These are phyloP conservation scores for Symbiodinium pilosum DNA, from an alignment of 73 alveolate species.

Conservation along the genomic window DNA sequence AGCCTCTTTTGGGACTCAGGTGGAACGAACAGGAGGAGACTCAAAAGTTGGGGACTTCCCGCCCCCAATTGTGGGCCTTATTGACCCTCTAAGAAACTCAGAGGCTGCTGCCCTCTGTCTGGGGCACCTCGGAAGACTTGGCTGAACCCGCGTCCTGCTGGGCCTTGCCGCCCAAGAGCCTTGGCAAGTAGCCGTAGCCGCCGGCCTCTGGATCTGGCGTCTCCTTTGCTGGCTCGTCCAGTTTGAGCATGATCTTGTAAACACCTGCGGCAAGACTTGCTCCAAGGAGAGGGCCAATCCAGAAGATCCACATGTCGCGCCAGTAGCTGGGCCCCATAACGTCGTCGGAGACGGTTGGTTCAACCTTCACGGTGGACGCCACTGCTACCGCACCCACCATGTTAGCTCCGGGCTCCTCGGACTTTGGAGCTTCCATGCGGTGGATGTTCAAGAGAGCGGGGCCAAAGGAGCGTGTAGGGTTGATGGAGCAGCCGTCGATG, in stretches of 20 bases:
- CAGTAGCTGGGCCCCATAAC: constrained; percentile 44
- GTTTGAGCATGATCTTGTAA: constrained; percentile 17
- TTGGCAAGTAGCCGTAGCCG: too few relatives aligned
- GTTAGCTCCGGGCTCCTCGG: constrained; percentile 12
- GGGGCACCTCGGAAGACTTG: too few relatives aligned
- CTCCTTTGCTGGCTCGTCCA: constrained; percentile 22
- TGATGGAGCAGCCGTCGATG: constrained; percentile 95
- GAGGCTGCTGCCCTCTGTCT: too few relatives aligned
- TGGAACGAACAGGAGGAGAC: too few relatives aligned
- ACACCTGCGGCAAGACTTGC: constrained; percentile 59
- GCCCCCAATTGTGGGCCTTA: too few relatives aligned
- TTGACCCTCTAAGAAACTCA: too few relatives aligned
- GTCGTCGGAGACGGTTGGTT: neutral
- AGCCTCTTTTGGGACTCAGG: too few relatives aligned
- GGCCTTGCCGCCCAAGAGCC: too few relatives aligned
- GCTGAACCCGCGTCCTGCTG: too few relatives aligned
- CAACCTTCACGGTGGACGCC: neutral
- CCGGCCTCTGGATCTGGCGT: too few relatives aligned
- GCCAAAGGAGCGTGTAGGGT: constrained; percentile 93
- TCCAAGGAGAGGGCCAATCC: constrained; percentile 86
- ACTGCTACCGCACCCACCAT: constrained; percentile 16
- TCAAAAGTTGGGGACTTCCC: too few relatives aligned
- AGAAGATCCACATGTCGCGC: constrained; percentile 90
- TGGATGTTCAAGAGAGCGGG: constrained; percentile 60
- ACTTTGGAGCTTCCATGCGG: constrained; percentile 52